phyloP scores from a whole-genome alignment of 352 stramenopile species.

The Thalassiosira mediterranea region DNA sequence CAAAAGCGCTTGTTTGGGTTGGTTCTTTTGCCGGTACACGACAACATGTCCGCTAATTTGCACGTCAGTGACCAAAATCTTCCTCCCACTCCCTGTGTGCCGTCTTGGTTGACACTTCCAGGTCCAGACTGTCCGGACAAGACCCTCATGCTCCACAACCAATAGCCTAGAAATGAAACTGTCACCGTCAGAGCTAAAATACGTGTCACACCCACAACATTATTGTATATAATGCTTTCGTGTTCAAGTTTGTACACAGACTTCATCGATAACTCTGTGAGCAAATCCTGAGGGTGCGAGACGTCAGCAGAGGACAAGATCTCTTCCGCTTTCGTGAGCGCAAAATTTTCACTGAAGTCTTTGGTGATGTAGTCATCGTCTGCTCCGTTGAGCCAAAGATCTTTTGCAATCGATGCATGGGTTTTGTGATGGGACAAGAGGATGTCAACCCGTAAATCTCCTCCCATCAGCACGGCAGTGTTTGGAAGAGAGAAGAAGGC shows the following conservation, averaged over 20 bases:
- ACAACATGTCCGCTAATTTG: constrained; percentile 18
- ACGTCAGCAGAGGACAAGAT: constrained; percentile 37
- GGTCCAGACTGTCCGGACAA: background rate
- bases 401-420: constrained; percentile 10
- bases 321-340: constrained; percentile 30
- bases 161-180: constrained; percentile 66
- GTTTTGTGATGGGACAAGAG: constrained; percentile 46
- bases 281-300: constrained; percentile 29
- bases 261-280: constrained; percentile 43
- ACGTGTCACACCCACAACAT: constrained; percentile 52
- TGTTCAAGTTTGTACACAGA: constrained; percentile 59
- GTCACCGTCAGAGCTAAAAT: constrained; percentile 53
- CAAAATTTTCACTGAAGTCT: constrained; percentile 11
- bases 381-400: constrained; percentile 31
- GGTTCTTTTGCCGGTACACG: constrained; percentile 15
- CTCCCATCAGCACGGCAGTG: constrained; percentile 54
- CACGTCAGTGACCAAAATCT: constrained; percentile 11
- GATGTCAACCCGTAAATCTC: constrained; percentile 55
- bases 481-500: constrained; percentile 69
- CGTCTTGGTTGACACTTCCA: background rate
- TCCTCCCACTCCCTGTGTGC: constrained; percentile 4
- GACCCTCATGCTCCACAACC: constrained; percentile 22
- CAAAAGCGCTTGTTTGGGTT: constrained; percentile 44
- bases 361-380: constrained; percentile 22
- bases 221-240: constrained; percentile 50